Conservation (phyloP, 306 rosid species). For the Adenanthera pavonina region DNA sequence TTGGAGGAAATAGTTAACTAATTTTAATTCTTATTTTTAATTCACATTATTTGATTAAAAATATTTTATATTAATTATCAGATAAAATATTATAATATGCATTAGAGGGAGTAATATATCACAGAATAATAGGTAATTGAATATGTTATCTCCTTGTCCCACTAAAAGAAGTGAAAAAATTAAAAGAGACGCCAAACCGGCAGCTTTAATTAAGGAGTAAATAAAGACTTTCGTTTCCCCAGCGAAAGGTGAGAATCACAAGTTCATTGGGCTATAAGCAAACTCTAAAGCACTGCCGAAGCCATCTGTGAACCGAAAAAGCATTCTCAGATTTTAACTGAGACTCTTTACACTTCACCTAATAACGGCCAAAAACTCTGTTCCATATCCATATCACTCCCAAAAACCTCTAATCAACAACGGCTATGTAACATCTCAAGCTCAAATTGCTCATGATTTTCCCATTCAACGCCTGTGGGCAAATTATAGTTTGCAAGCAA, state of each 20-base stretch:
- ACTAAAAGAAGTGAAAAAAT: constrained; percentile 44
- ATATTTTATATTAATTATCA: too few species aligned
- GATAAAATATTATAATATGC: too few species aligned
- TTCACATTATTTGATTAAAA: too few species aligned
- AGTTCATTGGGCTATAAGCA: constrained; percentile 27
- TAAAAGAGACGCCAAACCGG: constrained; percentile 18
- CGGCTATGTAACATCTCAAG: constrained; percentile 34
- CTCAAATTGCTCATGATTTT: constrained; percentile 16
- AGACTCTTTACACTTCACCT: constrained; percentile 33
- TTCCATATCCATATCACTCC: background rate
- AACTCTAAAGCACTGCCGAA: background rate
- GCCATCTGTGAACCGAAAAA: constrained; percentile 5
- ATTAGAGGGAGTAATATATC: too few species aligned
- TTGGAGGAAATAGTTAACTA: too few species aligned
- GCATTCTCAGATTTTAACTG: background rate
- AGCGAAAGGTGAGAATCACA: constrained; percentile 24
- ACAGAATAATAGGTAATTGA: too few species aligned
- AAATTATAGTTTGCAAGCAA: background rate
- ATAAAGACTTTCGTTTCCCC: constrained; percentile 28
- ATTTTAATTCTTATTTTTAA: too few species aligned
- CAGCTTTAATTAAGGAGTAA: constrained; percentile 14
- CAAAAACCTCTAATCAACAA: constrained; percentile 16
- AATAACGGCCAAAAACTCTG: constrained; percentile 26
- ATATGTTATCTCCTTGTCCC: too few species aligned
- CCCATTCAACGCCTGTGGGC: constrained; percentile 9